Conservation (phyloP, 2,329 filamentous ascomycete genomes). For the Pestalotiopsis sp. region DNA sequence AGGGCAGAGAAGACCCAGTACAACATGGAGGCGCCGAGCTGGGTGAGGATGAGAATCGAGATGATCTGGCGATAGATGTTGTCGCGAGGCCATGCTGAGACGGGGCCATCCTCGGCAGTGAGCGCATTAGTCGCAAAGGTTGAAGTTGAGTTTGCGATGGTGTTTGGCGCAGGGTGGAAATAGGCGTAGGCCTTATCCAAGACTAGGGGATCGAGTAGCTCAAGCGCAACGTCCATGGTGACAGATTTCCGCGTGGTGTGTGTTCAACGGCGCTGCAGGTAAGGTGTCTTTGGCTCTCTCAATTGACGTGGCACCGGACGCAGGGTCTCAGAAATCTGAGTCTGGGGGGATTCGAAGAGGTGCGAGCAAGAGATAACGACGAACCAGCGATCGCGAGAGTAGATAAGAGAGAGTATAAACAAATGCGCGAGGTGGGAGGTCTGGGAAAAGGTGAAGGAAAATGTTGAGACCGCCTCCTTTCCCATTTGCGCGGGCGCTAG, state of each 20-base stretch:
- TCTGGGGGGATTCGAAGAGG: not conserved
- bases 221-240: conserved; percentile 42
- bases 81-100: conserved; percentile 41
- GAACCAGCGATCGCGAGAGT: not conserved
- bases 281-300: not conserved
- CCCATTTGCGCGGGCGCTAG: not conserved
- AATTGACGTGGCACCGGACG: not conserved
- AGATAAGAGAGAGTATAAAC: not conserved
- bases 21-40: conserved; percentile 35
- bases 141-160: conserved; percentile 18
- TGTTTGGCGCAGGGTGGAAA: conserved; percentile 29
- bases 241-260: not conserved
- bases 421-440: not conserved
- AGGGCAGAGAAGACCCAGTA: conserved; percentile 72
- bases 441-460: not conserved
- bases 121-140: conserved; percentile 14
- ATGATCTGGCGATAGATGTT: conserved; percentile 41
- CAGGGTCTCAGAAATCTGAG: not conserved
- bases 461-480: not conserved
- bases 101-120: conserved; percentile 13
- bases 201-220: conserved; percentile 42
- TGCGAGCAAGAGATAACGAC: not conserved
- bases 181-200: conserved; percentile 43
- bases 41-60: conserved; percentile 41
- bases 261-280: not conserved